A percentile compares a stretch with the other conserved stretches of the same genome.
These are phyloP conservation scores for Colletotrichum spinosum DNA, from an alignment of 2,329 filamentous ascomycete species.

Conservation along the genomic window DNA sequence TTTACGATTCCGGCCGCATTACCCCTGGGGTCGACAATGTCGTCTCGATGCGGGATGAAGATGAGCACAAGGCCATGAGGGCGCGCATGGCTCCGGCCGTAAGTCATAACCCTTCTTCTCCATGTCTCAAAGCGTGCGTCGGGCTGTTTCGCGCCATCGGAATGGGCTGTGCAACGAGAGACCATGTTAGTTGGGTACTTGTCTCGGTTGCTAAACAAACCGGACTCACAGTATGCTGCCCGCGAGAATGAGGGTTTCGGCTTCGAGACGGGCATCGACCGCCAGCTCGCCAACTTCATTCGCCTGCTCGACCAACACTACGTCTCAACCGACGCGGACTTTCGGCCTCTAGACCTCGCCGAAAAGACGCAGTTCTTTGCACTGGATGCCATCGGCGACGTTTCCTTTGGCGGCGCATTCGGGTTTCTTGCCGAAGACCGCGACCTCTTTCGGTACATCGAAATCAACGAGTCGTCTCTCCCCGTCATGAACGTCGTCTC, in stretches of 20 bases:
- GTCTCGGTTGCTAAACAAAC: slow-evolving; percentile 5
- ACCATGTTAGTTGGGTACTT: neutral
- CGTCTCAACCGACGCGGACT: slow-evolving; percentile 48
- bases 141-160: neutral
- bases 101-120: slow-evolving; percentile 38
- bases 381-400: slow-evolving; percentile 64
- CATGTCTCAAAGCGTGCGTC: neutral
- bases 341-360: slow-evolving; percentile 59
- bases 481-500: slow-evolving; percentile 57
- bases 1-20: slow-evolving; percentile 52
- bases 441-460: slow-evolving; percentile 59
- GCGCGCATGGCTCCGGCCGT: slow-evolving; percentile 58
- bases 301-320: slow-evolving; percentile 61
- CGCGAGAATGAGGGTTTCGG: slow-evolving; percentile 59
- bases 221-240: slow-evolving; percentile 56
- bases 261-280: slow-evolving; percentile 54
- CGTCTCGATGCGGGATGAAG: slow-evolving; percentile 49
- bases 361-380: slow-evolving; percentile 64
- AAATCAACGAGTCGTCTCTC: slow-evolving; percentile 55
- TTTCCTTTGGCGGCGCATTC: slow-evolving; percentile 64
- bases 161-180: neutral
- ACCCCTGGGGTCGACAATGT: slow-evolving; percentile 50
- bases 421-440: slow-evolving; percentile 62
- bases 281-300: slow-evolving; percentile 53
- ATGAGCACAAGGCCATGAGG: slow-evolving; percentile 51